phyloP scores from a whole-genome alignment of 2,329 filamentous ascomycete genomes.

The Penicillium sclerotigenum region DNA sequence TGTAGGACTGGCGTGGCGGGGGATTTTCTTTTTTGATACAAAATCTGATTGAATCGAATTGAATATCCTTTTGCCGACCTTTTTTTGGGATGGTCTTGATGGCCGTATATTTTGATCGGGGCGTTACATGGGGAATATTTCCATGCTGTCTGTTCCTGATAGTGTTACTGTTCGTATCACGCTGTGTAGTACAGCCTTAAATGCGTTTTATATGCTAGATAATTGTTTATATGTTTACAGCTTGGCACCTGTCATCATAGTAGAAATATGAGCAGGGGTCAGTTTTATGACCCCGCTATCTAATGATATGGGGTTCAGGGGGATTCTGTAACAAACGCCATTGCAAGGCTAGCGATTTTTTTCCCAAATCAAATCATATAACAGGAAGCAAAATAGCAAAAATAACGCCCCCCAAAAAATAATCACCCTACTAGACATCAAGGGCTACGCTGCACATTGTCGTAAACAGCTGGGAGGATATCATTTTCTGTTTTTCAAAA shows the following conservation, averaged over 20 bases:
- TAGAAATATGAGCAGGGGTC: neutral
- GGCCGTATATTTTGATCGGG: neutral
- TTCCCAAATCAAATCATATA: neutral
- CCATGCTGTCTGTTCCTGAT: conserved; percentile 4
- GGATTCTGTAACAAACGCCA: neutral
- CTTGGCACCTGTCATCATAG: neutral
- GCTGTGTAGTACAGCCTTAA: neutral
- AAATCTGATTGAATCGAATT: conserved; percentile 30
- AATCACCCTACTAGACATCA: neutral
- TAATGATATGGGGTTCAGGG: neutral
- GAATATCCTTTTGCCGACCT: conserved; percentile 20
- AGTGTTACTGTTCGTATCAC: neutral
- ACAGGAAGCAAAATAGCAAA: neutral
- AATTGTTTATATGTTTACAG: neutral
- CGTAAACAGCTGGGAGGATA: conserved; percentile 1
- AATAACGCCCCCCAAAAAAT: neutral
- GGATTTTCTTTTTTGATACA: conserved; percentile 22
- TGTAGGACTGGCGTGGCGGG: conserved; percentile 15
- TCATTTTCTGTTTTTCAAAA: neutral
- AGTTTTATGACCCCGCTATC: conserved; percentile 1
- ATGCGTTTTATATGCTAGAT: neutral
- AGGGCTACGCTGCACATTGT: neutral
- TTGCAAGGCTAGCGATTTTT: neutral
- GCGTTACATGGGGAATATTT: neutral
- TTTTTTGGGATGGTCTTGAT: neutral